A percentile compares a stretch with the other conserved stretches of the same genome.
These are phyloP conservation scores for Amylocarpus encephaloides DNA, from an alignment of 2,329 filamentous ascomycete species.

Conservation along the genomic window DNA sequence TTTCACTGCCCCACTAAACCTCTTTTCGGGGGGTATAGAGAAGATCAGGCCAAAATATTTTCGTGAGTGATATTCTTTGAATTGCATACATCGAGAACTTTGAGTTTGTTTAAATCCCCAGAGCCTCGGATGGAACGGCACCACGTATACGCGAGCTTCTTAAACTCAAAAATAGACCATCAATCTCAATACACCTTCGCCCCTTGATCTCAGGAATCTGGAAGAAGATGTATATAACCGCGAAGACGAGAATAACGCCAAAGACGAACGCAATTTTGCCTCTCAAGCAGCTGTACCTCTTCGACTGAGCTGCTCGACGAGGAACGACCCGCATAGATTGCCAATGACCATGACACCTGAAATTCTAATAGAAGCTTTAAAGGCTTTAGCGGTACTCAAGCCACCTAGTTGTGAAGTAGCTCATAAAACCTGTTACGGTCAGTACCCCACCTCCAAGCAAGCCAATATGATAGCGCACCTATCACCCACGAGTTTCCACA, in stretches of 20 bases:
- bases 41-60: no score
- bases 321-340: conserved; percentile 11
- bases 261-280: conserved; percentile 35
- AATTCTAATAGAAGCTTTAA: conserved; percentile 34
- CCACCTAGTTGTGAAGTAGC: conserved; percentile 1
- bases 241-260: conserved; percentile 23
- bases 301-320: conserved; percentile 11
- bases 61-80: no score
- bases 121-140: no score
- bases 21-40: no score
- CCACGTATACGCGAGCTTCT: no score
- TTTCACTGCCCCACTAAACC: no score
- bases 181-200: conserved; percentile 76
- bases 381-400: conserved; percentile 18
- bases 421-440: neutral
- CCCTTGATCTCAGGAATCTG: conserved; percentile 71
- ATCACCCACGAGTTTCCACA: conserved; percentile 28
- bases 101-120: no score
- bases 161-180: conserved; percentile 38
- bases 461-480: conserved; percentile 15
- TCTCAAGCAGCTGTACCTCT: conserved; percentile 19
- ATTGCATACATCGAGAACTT: no score
- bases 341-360: conserved; percentile 35
- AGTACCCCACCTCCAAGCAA: neutral
- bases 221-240: conserved; percentile 39